Evolutionary conservation across 2,329 filamentous ascomycete genomes (phyloP).

Genomic region (Penicillium sp.): DNA sequence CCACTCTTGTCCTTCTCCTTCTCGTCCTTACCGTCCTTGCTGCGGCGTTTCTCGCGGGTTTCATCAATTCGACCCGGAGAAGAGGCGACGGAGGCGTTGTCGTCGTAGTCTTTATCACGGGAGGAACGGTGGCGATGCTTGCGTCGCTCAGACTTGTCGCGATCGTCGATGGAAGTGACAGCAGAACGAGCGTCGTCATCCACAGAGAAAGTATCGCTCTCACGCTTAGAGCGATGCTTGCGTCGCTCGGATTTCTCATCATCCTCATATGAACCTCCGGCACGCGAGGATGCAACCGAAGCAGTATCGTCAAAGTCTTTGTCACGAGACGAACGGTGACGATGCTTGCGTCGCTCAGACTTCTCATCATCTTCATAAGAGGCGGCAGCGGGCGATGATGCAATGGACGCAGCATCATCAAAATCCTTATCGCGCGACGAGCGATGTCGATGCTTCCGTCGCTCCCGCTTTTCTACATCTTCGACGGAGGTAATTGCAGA

Average conservation of each 20-base stretch:
- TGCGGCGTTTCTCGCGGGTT: conserved; percentile 32
- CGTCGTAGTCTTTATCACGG: conserved; percentile 36
- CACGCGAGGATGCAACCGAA: neutral
- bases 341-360: conserved; percentile 26
- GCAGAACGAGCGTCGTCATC: conserved; percentile 6
- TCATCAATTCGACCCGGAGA: conserved; percentile 36
- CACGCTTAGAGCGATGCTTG: conserved; percentile 27
- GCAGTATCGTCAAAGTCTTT: conserved; percentile 39
- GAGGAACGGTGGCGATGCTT: conserved; percentile 28
- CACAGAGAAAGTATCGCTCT: conserved; percentile 8
- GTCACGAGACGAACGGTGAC: conserved; percentile 25
- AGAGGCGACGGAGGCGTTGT: conserved; percentile 39
- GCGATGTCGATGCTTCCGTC: conserved; percentile 27
- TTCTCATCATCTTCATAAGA: conserved; percentile 8
- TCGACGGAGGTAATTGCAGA: conserved; percentile 5
- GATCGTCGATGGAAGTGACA: conserved; percentile 7
- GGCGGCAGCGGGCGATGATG: conserved; percentile 29
- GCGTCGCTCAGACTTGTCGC: conserved; percentile 21
- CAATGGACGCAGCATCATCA: conserved; percentile 41
- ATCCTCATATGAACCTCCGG: neutral
- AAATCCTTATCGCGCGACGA: conserved; percentile 29
- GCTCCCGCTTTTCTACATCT: conserved; percentile 14
- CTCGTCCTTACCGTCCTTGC: conserved; percentile 33
- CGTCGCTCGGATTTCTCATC: conserved; percentile 30
- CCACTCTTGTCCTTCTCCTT: conserved; percentile 35